Base-by-base conservation (phyloP, 2,329 filamentous ascomycete genomes). In the Trichophyton schoenleinii region DNA sequence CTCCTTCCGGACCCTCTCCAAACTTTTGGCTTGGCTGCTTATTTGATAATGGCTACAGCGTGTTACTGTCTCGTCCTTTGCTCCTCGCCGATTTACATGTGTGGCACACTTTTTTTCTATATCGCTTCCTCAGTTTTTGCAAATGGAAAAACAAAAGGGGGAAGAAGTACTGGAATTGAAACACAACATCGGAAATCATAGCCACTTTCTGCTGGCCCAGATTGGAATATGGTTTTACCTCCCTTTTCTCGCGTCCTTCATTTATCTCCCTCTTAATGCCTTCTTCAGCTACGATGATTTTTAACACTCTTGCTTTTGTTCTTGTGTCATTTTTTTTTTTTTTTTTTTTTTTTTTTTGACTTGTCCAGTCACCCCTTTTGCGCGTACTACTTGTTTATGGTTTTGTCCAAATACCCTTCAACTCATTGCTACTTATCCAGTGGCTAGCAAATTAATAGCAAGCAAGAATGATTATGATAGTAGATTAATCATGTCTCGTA, bases 151-250 rank as follows among this genome's bases (percentile, higher is more conserved):
- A 8, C 13, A 31, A 31, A 31, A 7, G 28, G 28, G 22, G n/a
- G 15, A 44, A 22, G 46, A 52, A 36, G 52, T 36, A 22, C 18
- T 15, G 52, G 52, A 18, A 38, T 36, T 55, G n/a, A 36, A 36
- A 36, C 11, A 55, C 52, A n/a, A 55, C 18, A 9, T 55, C 18
- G 31, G 31, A 31, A 38, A 55, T 25, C 11, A 28, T 36, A 36
- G 11, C n/a, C 20, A 55, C 34, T 6, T 36, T 55, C 52, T 55
- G 52, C 52, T 55, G 52, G 52, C n/a, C 52, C 52, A 55, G 52
- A 55, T 28, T 18, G 31, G 52, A 55, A 38, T 55, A 15, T 36
- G 52, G 36, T 55, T 55, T 38, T 36, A 25, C 20, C 22, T 22
- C 20, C 46, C 20, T 22, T 22, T 15, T 28, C 25, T 52, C 13